Base-by-base conservation (phyloP, 2,329 filamentous ascomycete genomes). In the Colletotrichum tofieldiae region DNA sequence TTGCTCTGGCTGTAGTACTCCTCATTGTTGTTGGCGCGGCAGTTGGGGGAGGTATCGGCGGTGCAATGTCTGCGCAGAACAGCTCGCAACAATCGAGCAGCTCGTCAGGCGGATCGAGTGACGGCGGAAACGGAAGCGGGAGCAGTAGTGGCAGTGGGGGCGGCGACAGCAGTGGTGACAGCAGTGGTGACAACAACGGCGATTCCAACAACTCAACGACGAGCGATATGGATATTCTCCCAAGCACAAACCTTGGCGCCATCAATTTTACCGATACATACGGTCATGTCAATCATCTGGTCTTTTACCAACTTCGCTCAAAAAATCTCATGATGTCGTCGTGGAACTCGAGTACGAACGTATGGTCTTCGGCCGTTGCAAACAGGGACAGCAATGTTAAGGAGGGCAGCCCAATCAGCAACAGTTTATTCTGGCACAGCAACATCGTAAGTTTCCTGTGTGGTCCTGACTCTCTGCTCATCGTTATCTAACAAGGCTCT, bases 181-280 rank as follows among this genome's bases (percentile, higher is more conserved):
- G 45, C 16, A 41, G 65, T 14, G 65, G 43, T 12, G 37, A 39
- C 45, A 39, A 58, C 8, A 64, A 16, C 16, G 49, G 49, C 18
- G 45, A 61, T 41, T 23, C 66, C 16, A 61, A 1, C 11, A 71
- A 51, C 60, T 58, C 68, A 12, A 65, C 66, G 43, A 20, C 47
- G 26, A 68, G 45, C 29, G 18, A 37, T 12, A 54, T 58, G 43
- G 70, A 43, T 0, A 61, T 74, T 14, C 55, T 69, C 9, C 41
- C 61, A 1, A 59, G 43, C 7, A 65, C 61, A 5, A 73, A 64
- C 32, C 56, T 74, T 6, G 64, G 68, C 12, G 63, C 72, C 5
- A 26, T 74, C 32, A 74, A 74, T 35, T 74, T 74, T 23, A 74
- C 72, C 11, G 72, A 74, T 37, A 23, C 63, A 32, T 74, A 69